These are phyloP conservation scores for Dicorynia guianensis DNA, from an alignment of 306 rosid species.

Conservation along the genomic window DNA sequence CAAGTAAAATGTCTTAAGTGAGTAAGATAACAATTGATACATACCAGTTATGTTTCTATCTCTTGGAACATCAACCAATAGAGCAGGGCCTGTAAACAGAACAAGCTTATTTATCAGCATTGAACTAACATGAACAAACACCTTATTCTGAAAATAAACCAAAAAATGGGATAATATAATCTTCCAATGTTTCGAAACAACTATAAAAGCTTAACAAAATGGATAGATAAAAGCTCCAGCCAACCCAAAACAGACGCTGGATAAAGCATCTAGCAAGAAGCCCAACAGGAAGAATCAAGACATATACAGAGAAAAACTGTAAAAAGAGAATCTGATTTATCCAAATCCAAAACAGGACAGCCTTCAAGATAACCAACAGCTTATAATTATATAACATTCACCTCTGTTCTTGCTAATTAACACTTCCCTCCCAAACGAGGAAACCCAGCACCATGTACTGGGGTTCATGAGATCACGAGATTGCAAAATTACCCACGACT, in stretches of 20 bases:
- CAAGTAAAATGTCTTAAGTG: not conserved
- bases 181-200: not conserved
- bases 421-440: not conserved
- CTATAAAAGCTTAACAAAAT: not conserved
- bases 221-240: not conserved
- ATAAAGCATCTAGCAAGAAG: not conserved
- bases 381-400: conserved; percentile 5
- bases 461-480: not conserved
- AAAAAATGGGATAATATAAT: not conserved
- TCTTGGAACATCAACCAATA: conserved; percentile 87
- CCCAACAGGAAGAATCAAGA: not conserved
- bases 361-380: not conserved
- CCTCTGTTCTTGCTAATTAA: not conserved
- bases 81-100: conserved; percentile 67
- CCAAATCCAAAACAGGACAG: not conserved
- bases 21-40: conserved; percentile 27
- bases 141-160: not conserved
- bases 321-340: not conserved
- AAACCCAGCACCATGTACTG: not conserved
- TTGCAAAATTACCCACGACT: not conserved
- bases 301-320: not conserved
- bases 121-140: conserved; percentile 14
- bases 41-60: conserved; percentile 82
- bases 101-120: conserved; percentile 29
- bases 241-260: not conserved